Evolutionary conservation across 768 basidiomycete genomes (phyloP).

Genomic region (Candolleomyces efflorescens): DNA sequence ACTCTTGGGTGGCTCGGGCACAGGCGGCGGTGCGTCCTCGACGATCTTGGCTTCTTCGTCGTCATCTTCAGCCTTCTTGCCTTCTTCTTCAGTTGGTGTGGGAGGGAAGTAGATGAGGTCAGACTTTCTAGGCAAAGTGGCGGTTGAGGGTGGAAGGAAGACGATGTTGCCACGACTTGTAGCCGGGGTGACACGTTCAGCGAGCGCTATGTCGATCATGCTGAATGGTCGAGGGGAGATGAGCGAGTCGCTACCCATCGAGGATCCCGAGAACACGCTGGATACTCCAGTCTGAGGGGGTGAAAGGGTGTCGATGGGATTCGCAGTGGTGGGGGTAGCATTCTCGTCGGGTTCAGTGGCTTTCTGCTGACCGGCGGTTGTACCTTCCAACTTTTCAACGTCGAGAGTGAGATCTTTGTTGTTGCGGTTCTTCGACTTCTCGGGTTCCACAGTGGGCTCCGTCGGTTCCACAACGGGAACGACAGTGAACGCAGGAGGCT

Average conservation of each 20-base stretch:
- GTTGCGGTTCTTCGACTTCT: not conserved
- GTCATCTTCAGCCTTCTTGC: conserved; percentile 4
- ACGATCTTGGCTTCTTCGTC: too few relatives aligned
- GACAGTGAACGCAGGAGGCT: not conserved
- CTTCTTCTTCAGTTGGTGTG: conserved; percentile 24
- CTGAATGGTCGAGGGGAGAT: conserved; percentile 28
- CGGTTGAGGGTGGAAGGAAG: conserved; percentile 24
- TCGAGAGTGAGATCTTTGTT: not conserved
- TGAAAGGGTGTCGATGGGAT: conserved; percentile 18
- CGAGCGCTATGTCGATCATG: conserved; percentile 34
- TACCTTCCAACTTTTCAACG: not conserved
- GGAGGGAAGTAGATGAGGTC: conserved; percentile 34
- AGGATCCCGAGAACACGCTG: conserved; percentile 8
- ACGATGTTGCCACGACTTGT: conserved; percentile 34
- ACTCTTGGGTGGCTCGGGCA: not conserved
- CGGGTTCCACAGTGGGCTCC: not conserved
- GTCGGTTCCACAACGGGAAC: not conserved
- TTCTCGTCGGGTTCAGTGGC: not conserved
- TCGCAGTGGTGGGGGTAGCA: conserved; percentile 8
- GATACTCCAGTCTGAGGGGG: conserved; percentile 17
- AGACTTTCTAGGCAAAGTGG: conserved; percentile 21
- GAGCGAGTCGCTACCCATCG: conserved; percentile 14
- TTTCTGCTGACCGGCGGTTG: not conserved
- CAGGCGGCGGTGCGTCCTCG: conserved; percentile 1
- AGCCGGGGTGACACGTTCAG: conserved; percentile 32